Percentiles rank a stretch among this genome's conserved stretches.
Conservation (phyloP, 345 rosid genomes). For the Boechera stricta region DNA sequence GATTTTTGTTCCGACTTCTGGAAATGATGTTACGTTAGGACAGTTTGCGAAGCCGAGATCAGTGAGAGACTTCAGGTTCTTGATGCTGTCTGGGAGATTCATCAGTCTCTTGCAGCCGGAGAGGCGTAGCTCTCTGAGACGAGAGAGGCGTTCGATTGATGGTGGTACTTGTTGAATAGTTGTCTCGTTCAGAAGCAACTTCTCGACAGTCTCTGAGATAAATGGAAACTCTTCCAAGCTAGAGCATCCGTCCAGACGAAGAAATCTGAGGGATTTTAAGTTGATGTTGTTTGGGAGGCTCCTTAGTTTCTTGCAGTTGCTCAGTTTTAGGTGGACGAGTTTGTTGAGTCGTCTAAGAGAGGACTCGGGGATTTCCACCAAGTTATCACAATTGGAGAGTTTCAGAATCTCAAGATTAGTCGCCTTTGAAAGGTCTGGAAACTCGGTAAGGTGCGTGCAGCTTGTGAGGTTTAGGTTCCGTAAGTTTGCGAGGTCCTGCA, state of each 20-base stretch:
- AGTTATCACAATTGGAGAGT: constrained; percentile 33
- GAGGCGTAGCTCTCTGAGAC: constrained; percentile 32
- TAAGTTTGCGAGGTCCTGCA: constrained; percentile 41
- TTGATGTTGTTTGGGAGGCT: constrained; percentile 42
- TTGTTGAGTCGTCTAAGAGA: constrained; percentile 42
- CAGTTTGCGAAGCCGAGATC: constrained; percentile 37
- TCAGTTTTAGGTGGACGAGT: constrained; percentile 29
- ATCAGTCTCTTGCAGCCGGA: constrained; percentile 39
- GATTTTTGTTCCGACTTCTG: constrained; percentile 33
- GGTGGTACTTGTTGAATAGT: constrained; percentile 31
- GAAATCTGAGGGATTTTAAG: constrained; percentile 40
- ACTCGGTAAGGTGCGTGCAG: constrained; percentile 39
- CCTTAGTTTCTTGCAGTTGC: constrained; percentile 40
- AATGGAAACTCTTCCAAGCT: constrained; percentile 43
- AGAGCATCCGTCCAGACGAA: constrained; percentile 36
- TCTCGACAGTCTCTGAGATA: constrained; percentile 31
- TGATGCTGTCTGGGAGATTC: constrained; percentile 39
- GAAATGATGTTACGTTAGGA: constrained; percentile 33
- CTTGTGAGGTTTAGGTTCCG: constrained; percentile 39
- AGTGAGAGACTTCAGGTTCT: constrained; percentile 23
- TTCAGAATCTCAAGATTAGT: constrained; percentile 40
- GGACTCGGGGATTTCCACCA: constrained; percentile 30
- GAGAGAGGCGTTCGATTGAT: constrained; percentile 35
- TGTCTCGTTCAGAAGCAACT: constrained; percentile 23
- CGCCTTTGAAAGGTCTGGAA: constrained; percentile 44